A percentile compares a stretch with the other conserved stretches of the same genome.
These are phyloP conservation scores for Haplographium delicatum DNA, from an alignment of 495 filamentous ascomycete genomes.

Conservation along the genomic window DNA sequence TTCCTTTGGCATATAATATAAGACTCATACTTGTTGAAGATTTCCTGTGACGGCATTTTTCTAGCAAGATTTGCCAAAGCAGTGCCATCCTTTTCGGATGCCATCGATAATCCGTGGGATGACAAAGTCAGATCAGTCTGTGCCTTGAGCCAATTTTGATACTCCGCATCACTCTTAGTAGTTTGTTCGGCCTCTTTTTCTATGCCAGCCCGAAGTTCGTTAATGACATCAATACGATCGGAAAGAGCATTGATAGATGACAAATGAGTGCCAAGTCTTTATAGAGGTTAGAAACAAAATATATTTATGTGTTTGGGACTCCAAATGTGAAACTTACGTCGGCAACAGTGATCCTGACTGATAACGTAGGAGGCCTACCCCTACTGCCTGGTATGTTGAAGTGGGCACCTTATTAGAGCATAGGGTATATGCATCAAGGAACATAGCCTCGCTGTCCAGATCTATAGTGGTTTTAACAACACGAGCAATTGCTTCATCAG, in stretches of 20 bases:
- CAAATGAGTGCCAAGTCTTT: background rate
- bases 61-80: background rate
- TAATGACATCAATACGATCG: background rate
- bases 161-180: background rate
- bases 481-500: background rate
- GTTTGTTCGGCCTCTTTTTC: background rate
- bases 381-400: background rate
- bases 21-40: slow-evolving; percentile 4
- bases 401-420: background rate
- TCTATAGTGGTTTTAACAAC: background rate
- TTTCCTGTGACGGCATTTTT: background rate
- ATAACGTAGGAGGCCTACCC: background rate
- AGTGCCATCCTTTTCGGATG: background rate
- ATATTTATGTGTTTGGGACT: too few species aligned
- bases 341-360: background rate
- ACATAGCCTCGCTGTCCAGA: slow-evolving; percentile 3
- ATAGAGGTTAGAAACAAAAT: background rate
- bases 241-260: background rate
- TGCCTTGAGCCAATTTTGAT: background rate
- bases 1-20: background rate
- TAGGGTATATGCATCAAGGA: background rate
- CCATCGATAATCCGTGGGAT: background rate
- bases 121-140: background rate
- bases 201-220: background rate
- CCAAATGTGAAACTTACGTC: slow-evolving; percentile 6